These are phyloP conservation scores for Chrysoporthe deuterocubensis DNA, from an alignment of 2,329 filamentous ascomycete genomes.

Conservation along the genomic window DNA sequence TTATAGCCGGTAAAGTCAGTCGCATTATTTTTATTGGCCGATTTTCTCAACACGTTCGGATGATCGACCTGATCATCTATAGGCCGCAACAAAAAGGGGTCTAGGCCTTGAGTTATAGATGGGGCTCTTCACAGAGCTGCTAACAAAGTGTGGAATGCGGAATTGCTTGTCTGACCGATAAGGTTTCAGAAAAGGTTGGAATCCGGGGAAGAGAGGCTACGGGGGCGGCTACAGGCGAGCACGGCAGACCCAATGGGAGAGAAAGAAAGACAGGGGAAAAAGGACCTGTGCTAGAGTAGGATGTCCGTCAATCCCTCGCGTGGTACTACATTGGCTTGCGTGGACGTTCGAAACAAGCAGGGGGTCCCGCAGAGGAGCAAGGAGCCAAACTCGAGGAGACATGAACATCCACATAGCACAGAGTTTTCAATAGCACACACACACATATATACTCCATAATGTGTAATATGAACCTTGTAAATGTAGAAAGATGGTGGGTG, in stretches of 20 bases:
- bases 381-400: no score
- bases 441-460: no score
- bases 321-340: not conserved
- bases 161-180: not conserved
- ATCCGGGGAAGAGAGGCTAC: not conserved
- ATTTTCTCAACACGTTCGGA: not conserved
- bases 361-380: no score
- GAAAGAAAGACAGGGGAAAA: not conserved
- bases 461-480: no score
- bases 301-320: not conserved
- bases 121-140: no score
- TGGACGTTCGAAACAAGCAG: not conserved
- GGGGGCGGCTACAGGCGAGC: not conserved
- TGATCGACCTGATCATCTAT: no score
- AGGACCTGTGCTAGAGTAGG: not conserved
- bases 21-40: no score
- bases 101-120: not conserved
- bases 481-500: no score
- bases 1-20: no score
- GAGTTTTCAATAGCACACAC: not conserved
- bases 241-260: not conserved
- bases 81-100: no score
- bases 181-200: not conserved
- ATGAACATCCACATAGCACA: not conserved
- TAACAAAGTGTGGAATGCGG: no score